Evolutionary conservation across 75 land plant species (phyloP), one percentile per base, ranked within the genome.

Genomic region (Sequoiadendron giganteum): DNA sequence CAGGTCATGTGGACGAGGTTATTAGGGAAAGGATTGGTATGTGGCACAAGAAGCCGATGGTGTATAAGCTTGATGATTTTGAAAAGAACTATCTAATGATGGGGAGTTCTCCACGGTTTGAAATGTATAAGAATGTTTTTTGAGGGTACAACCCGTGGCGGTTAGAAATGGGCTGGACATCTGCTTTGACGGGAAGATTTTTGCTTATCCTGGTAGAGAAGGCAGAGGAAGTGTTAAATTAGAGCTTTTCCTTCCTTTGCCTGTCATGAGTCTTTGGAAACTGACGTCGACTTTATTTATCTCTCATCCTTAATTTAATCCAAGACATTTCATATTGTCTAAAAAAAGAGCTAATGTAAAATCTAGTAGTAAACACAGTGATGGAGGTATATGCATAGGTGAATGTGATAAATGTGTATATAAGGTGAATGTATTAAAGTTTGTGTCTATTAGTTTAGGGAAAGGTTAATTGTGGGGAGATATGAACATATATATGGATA

Each of bases 21-120:
- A 18, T 70, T 32, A 85, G 70, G 34, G 79, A 54, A 13, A 52
- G 43, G 52, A 45, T 86, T 14, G 47, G 0, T 21, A 21, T 21
- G 32, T 36, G 38, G 38, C 38, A 36, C 38, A 36, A 36, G 38
- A 0, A 36, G 38, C 38, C 38, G 38, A 0, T 0, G 0, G 38
- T 36, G 38, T 36, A 36, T 36, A 36, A 36, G 38, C 5, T 65
- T 0, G 45, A 89, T 11, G 11, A 86, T 4, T 36, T 7, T 78
- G 42, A 78, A 19, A 38, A 15, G 16, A 78, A 78, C 42, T 5
- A 0, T 78, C 6, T 89, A 30, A 40, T 76, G 92, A 86, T 93
- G 85, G 94, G 92, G 56, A 92, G 95, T 88, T 94, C 95, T 16
- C 94, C 95, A 15, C 87, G 92, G 79, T 94, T 93, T 86, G 89